Conservation (phyloP, 108 stramenopile species). For the Pseudonitzschia multistriata region DNA sequence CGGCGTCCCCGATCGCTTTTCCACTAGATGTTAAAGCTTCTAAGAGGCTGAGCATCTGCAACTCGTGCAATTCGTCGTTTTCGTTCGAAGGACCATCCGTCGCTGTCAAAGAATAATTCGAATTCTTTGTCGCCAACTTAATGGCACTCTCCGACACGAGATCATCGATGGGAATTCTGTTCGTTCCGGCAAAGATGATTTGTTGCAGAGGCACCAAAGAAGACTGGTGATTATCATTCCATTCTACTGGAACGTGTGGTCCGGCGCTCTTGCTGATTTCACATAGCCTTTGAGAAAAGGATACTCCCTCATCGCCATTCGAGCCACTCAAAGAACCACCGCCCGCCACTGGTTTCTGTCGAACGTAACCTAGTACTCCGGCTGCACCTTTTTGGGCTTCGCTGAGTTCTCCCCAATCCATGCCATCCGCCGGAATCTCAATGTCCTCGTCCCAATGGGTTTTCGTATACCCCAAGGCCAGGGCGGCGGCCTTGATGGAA, state of each 20-base stretch:
- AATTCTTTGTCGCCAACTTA: too few relatives aligned
- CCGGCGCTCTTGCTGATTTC: background rate
- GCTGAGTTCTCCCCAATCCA: background rate
- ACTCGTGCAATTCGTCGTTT: background rate
- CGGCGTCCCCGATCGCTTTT: slow-evolving; percentile 24
- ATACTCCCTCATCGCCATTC: background rate
- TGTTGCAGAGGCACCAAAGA: slow-evolving; percentile 13
- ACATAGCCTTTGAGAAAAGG: background rate
- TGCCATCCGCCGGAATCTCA: slow-evolving; percentile 1
- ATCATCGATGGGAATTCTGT: too few relatives aligned
- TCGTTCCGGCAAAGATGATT: slow-evolving; percentile 8
- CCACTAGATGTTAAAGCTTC: slow-evolving; percentile 23
- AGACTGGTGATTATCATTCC: slow-evolving; percentile 1
- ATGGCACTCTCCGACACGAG: too few relatives aligned
- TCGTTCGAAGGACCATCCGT: too few relatives aligned
- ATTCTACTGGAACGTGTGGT: slow-evolving; percentile 24
- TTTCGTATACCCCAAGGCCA: slow-evolving; percentile 37
- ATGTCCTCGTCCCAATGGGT: slow-evolving; percentile 38
- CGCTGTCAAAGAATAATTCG: too few relatives aligned
- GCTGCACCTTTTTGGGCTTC: slow-evolving; percentile 4
- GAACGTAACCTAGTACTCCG: background rate
- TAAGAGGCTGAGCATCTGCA: slow-evolving; percentile 2
- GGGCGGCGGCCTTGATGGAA: background rate
- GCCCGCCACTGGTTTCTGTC: background rate
- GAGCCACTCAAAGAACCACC: background rate